Evolutionary conservation across 345 rosid species (phyloP), one percentile per base, ranked within the genome.

Genomic region (Sapria himalayana): DNA sequence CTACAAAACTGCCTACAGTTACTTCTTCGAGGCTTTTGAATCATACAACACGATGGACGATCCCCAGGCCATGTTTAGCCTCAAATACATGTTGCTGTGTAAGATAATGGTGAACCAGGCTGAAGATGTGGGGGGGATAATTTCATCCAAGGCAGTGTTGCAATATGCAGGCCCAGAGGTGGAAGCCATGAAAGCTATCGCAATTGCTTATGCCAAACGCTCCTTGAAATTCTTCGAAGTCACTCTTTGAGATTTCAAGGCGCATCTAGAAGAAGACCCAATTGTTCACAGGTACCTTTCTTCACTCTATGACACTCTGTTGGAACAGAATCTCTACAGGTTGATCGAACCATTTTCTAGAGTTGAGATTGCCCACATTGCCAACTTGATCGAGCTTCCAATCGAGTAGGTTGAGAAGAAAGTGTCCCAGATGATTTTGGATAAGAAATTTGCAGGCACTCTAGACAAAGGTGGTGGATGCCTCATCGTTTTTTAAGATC

Each of bases 101-200:
- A 82, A 89, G 54, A 89, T 89, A 22, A 89, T 89, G 94, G 98
- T 79, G 19, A 82, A 56, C 66, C 98, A 89, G 55, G 93, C 94
- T 32, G 98, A 89, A 63, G 93, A 89, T 45, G 94, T 89, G 7
- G 68, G 91, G 0, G 85, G 94, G 13, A 72, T 82, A 33, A 79
- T 82, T 43, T 78, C 98, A 23, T 82, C 94, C 12, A 89, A 78
- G 67, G 98, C 93, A 3, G 98, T 94, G 22, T 61, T 82, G 5
- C 80, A 70, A 5, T 82, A 89, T 1, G 70, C 72, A 39, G 98
- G 95, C 2, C 84, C 81, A 0, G 94, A 89, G 40, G 40, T 89
- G 10, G 93, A 89, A 58, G 93, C 93, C 4, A 89, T 89, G 94
- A 89, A 82, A 71, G 82, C 98, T 43, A 91, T 89, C 14, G 94